A percentile compares a stretch with the other conserved stretches of the same genome.
Conservation (phyloP, 768 basidiomycete species). For the Galerina marginata region DNA sequence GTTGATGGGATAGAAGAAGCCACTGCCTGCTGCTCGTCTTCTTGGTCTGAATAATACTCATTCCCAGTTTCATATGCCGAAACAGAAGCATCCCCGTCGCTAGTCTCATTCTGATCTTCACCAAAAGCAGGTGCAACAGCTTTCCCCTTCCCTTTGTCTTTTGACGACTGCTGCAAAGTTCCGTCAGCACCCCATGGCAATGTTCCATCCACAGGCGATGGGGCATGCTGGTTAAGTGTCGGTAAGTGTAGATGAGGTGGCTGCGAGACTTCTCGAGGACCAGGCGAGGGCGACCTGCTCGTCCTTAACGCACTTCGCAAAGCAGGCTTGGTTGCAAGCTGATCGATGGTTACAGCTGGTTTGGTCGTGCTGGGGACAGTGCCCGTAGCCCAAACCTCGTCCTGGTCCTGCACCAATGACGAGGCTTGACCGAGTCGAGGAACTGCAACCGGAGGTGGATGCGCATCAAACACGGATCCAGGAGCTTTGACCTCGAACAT, state of each 20-base stretch:
- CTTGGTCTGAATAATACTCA: conserved; percentile 13
- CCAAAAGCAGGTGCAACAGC: conserved; percentile 4
- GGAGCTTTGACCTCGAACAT: conserved; percentile 37
- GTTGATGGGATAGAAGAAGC: not conserved
- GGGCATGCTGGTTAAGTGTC: not conserved
- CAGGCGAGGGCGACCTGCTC: conserved; percentile 57
- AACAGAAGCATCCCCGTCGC: conserved; percentile 24
- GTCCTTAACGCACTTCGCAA: conserved; percentile 66
- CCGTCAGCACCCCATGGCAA: conserved; percentile 17
- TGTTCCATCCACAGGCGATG: conserved; percentile 11
- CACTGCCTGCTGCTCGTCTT: not conserved
- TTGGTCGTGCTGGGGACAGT: not conserved
- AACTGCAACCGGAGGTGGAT: not conserved
- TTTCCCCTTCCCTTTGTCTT: conserved; percentile 26
- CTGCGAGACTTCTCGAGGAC: conserved; percentile 8
- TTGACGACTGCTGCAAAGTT: not conserved
- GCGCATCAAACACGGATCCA: conserved; percentile 40
- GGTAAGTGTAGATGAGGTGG: not conserved
- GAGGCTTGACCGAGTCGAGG: not conserved
- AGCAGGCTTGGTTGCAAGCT: conserved; percentile 41
- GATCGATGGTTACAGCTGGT: not conserved
- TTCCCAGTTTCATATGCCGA: conserved; percentile 68
- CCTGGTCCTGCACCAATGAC: not conserved
- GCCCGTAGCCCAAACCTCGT: conserved; percentile 1
- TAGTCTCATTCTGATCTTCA: conserved; percentile 40